Evolutionary conservation across 768 basidiomycete genomes (phyloP).

Genomic region (Lactarius evosmus): DNA sequence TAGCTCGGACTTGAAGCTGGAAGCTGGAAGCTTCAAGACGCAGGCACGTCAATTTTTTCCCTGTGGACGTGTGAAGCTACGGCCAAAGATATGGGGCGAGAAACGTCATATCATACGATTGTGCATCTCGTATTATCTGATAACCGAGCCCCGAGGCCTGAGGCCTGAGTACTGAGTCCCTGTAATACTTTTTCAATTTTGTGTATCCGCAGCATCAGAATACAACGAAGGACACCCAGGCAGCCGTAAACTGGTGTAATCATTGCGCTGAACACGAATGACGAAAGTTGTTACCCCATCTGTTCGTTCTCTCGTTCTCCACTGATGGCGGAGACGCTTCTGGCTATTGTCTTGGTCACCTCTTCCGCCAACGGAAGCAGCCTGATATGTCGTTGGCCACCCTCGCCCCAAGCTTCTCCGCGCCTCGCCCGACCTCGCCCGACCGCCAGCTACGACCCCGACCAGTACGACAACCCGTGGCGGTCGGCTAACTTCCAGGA

Average conservation of each 20-base stretch:
- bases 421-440: slow-evolving; percentile 73
- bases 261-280: too few species aligned
- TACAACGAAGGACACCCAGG: too few species aligned
- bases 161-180: too few species aligned
- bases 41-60: neutral
- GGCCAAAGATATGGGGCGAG: neutral
- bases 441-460: slow-evolving; percentile 41
- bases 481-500: slow-evolving; percentile 52
- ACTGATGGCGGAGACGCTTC: slow-evolving; percentile 70
- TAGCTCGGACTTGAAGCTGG: too few species aligned
- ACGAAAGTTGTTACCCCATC: neutral
- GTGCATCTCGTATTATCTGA: neutral
- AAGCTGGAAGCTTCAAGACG: neutral
- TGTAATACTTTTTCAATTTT: neutral
- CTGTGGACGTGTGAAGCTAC: neutral
- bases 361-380: slow-evolving; percentile 78
- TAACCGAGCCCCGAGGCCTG: neutral
- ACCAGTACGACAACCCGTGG: slow-evolving; percentile 72
- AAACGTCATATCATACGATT: neutral
- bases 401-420: slow-evolving; percentile 57
- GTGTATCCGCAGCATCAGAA: neutral
- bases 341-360: slow-evolving; percentile 80
- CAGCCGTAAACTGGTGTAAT: too few species aligned
- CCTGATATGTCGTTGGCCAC: slow-evolving; percentile 84
- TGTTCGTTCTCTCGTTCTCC: neutral